A percentile compares a stretch with the other conserved stretches of the same genome.
These are phyloP conservation scores for Perkinsela sp. DNA, from an alignment of 208 protist genomes.

Conservation along the genomic window DNA sequence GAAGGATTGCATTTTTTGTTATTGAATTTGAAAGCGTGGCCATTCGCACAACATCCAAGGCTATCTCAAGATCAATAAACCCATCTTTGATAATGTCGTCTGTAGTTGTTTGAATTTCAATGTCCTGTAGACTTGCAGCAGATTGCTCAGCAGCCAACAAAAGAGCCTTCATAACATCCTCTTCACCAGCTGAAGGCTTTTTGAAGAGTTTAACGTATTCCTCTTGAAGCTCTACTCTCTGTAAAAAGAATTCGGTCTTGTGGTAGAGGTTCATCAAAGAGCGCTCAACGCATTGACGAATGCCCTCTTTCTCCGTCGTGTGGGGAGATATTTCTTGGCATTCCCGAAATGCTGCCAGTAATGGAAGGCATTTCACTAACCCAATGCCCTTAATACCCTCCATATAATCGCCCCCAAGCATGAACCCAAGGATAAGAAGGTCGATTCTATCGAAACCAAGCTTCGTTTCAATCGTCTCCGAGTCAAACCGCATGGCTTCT, in stretches of 20 bases:
- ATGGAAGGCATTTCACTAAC: conserved; percentile 16
- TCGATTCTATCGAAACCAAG: conserved; percentile 39
- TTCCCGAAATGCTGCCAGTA: not conserved
- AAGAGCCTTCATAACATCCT: not conserved
- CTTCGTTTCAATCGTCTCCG: conserved; percentile 14
- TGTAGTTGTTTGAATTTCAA: not conserved
- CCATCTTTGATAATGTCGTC: no score
- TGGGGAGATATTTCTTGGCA: not conserved
- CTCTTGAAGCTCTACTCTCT: not conserved
- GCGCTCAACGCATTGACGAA: not conserved
- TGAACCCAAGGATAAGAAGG: conserved; percentile 52
- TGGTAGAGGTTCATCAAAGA: not conserved
- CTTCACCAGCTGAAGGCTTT: not conserved
- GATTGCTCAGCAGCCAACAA: not conserved
- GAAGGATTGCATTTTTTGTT: not conserved
- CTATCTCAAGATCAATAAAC: no score
- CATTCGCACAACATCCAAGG: no score
- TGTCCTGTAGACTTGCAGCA: not conserved
- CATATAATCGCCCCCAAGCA: conserved; percentile 81
- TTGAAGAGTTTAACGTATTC: not conserved
- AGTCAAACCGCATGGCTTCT: conserved; percentile 8
- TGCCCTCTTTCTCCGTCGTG: not conserved
- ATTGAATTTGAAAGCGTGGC: no score
- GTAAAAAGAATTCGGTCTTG: not conserved
- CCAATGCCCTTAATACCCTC: conserved; percentile 62